These are phyloP conservation scores for Fusarium beomiforme DNA, from an alignment of 2,329 filamentous ascomycete genomes.

Conservation along the genomic window DNA sequence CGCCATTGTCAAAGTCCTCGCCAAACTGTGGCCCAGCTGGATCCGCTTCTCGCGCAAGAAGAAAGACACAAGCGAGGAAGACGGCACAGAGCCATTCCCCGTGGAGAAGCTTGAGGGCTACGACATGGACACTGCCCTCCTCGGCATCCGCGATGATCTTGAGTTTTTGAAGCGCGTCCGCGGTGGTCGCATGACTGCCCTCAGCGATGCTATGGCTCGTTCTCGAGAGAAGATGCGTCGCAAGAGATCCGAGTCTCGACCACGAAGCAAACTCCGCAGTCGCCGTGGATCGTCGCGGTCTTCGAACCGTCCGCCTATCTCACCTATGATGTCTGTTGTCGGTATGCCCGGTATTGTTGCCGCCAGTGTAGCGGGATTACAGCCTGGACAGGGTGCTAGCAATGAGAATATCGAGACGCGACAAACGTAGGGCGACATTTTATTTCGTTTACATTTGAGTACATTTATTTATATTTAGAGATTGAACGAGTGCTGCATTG, in stretches of 20 bases:
- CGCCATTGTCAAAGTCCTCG: constrained; percentile 10
- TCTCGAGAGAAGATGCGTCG: constrained; percentile 30
- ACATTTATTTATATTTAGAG: constrained; percentile 6
- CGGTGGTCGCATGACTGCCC: constrained; percentile 27
- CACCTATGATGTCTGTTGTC: constrained; percentile 36
- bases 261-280: constrained; percentile 29
- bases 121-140: constrained; percentile 28
- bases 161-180: constrained; percentile 32
- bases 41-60: constrained; percentile 28
- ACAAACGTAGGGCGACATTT: not conserved
- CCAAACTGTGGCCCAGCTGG: constrained; percentile 32
- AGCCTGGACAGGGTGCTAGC: constrained; percentile 8
- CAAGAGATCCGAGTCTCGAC: constrained; percentile 33
- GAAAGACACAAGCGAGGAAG: constrained; percentile 13
- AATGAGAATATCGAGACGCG: constrained; percentile 18
- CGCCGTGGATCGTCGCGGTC: constrained; percentile 31
- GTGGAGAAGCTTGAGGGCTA: constrained; percentile 30
- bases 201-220: constrained; percentile 33
- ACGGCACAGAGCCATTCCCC: constrained; percentile 4
- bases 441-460: too few relatives aligned
- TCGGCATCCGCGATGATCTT: constrained; percentile 33
- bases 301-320: constrained; percentile 33
- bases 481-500: constrained; percentile 15
- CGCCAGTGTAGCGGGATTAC: constrained; percentile 28
- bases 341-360: constrained; percentile 37